A percentile compares a stretch with the other conserved stretches of the same genome.
These are phyloP conservation scores for Avicennia marina DNA, from an alignment of 257 asterid genomes.

Conservation along the genomic window DNA sequence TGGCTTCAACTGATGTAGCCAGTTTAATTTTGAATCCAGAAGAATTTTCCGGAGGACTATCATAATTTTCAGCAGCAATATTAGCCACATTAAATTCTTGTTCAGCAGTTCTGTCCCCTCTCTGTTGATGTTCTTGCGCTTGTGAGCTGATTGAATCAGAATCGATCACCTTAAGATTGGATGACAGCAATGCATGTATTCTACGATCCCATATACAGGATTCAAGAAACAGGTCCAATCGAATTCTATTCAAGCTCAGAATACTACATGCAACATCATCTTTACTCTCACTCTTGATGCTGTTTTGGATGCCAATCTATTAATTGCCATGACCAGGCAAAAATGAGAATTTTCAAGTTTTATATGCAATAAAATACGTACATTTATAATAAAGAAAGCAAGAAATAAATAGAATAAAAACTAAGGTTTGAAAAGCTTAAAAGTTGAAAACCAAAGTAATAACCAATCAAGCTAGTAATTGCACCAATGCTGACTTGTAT, in stretches of 20 bases:
- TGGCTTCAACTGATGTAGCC: slow-evolving; percentile 21
- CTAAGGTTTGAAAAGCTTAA: no score
- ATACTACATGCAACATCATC: slow-evolving; percentile 40
- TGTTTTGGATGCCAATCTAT: slow-evolving; percentile 58
- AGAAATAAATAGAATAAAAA: no score
- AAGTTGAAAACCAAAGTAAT: no score
- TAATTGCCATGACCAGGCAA: slow-evolving; percentile 16
- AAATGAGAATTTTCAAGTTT: slow-evolving; percentile 15
- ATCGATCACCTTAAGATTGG: slow-evolving; percentile 32
- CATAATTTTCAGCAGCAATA: slow-evolving; percentile 30
- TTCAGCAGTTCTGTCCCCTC: slow-evolving; percentile 12
- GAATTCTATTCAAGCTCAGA: slow-evolving; percentile 60
- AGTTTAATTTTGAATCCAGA: slow-evolving; percentile 29
- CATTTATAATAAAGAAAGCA: no score
- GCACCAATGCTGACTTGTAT: no score
- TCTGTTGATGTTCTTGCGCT: slow-evolving; percentile 6
- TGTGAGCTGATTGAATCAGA: slow-evolving; percentile 19
- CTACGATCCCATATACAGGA: slow-evolving; percentile 85
- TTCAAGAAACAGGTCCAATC: slow-evolving; percentile 65
- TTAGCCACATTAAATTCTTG: slow-evolving; percentile 19
- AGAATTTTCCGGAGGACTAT: slow-evolving; percentile 14
- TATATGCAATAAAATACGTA: no score
- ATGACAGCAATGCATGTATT: slow-evolving; percentile 56
- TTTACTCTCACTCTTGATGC: slow-evolving; percentile 35
- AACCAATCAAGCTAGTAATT: no score